A percentile compares a stretch with the other conserved stretches of the same genome.
phyloP scores from a whole-genome alignment of 2,329 filamentous ascomycete species.

The Botrytis squamosa region DNA sequence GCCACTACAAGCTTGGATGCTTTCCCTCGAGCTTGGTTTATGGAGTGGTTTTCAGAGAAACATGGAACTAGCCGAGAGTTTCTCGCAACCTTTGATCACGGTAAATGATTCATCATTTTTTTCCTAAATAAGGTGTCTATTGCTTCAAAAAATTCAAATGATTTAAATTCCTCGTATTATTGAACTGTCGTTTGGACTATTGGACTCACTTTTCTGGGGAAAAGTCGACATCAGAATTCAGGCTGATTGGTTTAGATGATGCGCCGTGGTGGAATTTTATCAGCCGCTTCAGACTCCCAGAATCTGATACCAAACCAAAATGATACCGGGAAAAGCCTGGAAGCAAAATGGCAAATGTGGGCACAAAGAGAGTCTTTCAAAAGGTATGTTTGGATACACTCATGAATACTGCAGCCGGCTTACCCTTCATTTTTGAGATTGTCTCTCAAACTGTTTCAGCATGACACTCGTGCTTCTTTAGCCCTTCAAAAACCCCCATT shows the following conservation, averaged over 20 bases:
- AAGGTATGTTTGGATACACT: not conserved
- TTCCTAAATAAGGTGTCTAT: not conserved
- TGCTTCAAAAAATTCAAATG: not conserved
- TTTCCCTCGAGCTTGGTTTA: not conserved
- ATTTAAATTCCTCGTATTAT: not conserved
- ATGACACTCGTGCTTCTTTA: not conserved
- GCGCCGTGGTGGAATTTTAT: not conserved
- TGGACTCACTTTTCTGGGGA: not conserved
- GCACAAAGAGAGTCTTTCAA: slow-evolving; percentile 2
- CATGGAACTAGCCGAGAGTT: not conserved
- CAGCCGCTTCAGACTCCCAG: not conserved
- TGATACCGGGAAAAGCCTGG: not conserved
- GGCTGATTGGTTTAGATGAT: not conserved
- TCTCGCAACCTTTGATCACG: not conserved
- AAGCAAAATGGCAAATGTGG: slow-evolving; percentile 9
- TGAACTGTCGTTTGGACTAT: not conserved
- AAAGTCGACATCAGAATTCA: not conserved
- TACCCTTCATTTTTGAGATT: not conserved
- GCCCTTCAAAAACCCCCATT: not conserved
- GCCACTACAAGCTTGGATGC: not conserved
- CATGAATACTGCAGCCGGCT: not conserved
- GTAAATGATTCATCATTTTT: not conserved
- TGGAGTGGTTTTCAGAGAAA: not conserved
- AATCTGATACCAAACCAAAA: not conserved
- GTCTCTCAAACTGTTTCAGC: not conserved